phyloP scores from a whole-genome alignment of 1,139 yeast genomes.

The Suhomyces ambrosiae region DNA sequence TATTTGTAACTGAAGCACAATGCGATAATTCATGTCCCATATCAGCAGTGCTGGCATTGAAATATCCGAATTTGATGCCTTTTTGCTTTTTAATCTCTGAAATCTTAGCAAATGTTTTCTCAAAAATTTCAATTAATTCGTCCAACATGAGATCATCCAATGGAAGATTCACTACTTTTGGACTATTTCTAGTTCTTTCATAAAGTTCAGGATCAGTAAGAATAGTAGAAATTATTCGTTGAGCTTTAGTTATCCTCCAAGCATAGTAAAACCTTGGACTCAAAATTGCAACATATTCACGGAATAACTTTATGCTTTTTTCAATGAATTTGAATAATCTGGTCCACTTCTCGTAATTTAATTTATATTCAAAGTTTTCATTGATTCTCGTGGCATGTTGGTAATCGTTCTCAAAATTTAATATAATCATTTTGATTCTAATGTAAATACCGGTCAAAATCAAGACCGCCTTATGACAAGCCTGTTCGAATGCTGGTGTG shows the following conservation, averaged over 20 bases:
- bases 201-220: slow-evolving; percentile 14
- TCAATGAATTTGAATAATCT: slow-evolving; percentile 8
- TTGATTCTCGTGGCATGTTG: slow-evolving; percentile 13
- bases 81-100: slow-evolving; percentile 5
- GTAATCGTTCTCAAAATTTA: slow-evolving; percentile 10
- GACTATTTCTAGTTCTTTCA: slow-evolving; percentile 4
- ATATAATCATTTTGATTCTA: slow-evolving; percentile 19
- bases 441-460: slow-evolving; percentile 29
- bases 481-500: slow-evolving; percentile 43
- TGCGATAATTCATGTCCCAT: too few relatives aligned
- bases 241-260: slow-evolving; percentile 53
- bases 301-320: slow-evolving; percentile 10
- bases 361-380: slow-evolving; percentile 10
- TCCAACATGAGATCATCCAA: slow-evolving; percentile 12
- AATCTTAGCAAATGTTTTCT: slow-evolving; percentile 10
- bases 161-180: slow-evolving; percentile 1
- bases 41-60: background rate
- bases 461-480: slow-evolving; percentile 42
- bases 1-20: too few relatives aligned
- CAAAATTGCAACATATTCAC: slow-evolving; percentile 15
- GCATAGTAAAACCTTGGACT: slow-evolving; percentile 52
- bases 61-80: background rate
- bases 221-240: slow-evolving; percentile 18
- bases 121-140: slow-evolving; percentile 15
- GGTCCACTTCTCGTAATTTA: slow-evolving; percentile 10